Base-by-base conservation (phyloP, 805 yeast species). In the Kuraishia borneana region DNA sequence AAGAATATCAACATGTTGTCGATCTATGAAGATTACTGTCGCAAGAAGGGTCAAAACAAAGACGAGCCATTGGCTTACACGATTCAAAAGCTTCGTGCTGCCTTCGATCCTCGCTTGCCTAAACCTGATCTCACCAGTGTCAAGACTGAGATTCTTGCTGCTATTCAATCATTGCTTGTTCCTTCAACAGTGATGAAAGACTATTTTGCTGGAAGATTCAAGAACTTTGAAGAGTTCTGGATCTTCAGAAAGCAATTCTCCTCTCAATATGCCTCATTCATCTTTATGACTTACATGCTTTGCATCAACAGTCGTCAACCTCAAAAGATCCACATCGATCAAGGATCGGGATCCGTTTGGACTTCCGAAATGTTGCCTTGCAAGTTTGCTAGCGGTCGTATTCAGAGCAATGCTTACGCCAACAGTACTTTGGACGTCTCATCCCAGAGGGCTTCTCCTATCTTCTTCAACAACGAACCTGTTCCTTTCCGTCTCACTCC, bases 401-500 rank as follows among this genome's bases (percentile, higher is more conserved):
- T 62, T 7, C 58, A 58, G 30, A 55, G 58, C 25, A 62, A 52
- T 34, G 59, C 60, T 6, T 57, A 53, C 42, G 62, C 58, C 46
- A 63, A 57, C 46, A 67, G 70, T 26, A 53, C 66, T 5, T 50
- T 68, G 39, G 73, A 66, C 43, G 65, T 65, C 4, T 61, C 69
- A 5, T 63, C 56, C 32, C 71, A 67, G 32, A 66, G 75, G 39
- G 72, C 74, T 2, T 71, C 81, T 0, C 99, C 99, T 18, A 66
- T 89, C 18, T 88, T 89, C 65, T 80, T 80, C 52, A 85, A 88
- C 44, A 74, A 87, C 12, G 99, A 92, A 52, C 75, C 87, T 42
- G 96, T 92, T 33, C 97, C 98, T 30, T 92, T 92, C 69, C 70
- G 99, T 50, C 67, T 92, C 49, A 89, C 98, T 5, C 98, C 99